A percentile compares a stretch with the other conserved stretches of the same genome.
Conservation (phyloP, 345 rosid species). For the Litchi chinensis region DNA sequence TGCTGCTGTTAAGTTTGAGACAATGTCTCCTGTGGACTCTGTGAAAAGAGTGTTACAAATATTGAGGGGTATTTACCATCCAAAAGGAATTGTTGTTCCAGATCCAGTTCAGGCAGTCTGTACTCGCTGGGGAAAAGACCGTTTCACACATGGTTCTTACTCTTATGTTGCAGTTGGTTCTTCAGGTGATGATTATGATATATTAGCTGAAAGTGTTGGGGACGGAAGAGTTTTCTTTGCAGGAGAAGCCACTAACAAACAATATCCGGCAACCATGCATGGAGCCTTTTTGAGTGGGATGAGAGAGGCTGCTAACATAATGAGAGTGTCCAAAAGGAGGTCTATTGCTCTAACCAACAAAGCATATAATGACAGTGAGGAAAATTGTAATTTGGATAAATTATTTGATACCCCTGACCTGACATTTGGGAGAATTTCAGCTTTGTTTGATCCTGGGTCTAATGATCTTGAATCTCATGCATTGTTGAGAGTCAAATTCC, state of each 20-base stretch:
- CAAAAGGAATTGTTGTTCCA: slow-evolving; percentile 91
- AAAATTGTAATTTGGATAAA: slow-evolving; percentile 33
- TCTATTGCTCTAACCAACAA: slow-evolving; percentile 33
- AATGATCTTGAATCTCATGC: slow-evolving; percentile 49
- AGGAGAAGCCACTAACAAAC: slow-evolving; percentile 94
- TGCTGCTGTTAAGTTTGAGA: slow-evolving; percentile 83
- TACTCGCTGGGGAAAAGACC: slow-evolving; percentile 93
- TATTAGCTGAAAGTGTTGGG: slow-evolving; percentile 88
- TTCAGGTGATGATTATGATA: slow-evolving; percentile 95
- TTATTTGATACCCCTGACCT: slow-evolving; percentile 61
- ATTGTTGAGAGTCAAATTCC: slow-evolving; percentile 50
- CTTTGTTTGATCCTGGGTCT: slow-evolving; percentile 59
- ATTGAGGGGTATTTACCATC: slow-evolving; percentile 81
- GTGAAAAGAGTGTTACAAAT: slow-evolving; percentile 70
- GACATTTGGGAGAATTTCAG: slow-evolving; percentile 51
- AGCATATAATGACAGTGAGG: slow-evolving; percentile 30
- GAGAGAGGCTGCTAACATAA: slow-evolving; percentile 94
- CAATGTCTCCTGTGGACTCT: slow-evolving; percentile 81
- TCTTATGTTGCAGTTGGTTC: slow-evolving; percentile 90
- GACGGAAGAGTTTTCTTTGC: slow-evolving; percentile 97
- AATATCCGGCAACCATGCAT: slow-evolving; percentile 98
- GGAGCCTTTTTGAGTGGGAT: slow-evolving; percentile 96
- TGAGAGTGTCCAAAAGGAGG: slow-evolving; percentile 74
- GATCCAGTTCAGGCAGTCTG: slow-evolving; percentile 93
- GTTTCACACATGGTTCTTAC: slow-evolving; percentile 82